Base-by-base conservation (phyloP, 2,329 filamentous ascomycete species). In the Boeremia exigua region DNA sequence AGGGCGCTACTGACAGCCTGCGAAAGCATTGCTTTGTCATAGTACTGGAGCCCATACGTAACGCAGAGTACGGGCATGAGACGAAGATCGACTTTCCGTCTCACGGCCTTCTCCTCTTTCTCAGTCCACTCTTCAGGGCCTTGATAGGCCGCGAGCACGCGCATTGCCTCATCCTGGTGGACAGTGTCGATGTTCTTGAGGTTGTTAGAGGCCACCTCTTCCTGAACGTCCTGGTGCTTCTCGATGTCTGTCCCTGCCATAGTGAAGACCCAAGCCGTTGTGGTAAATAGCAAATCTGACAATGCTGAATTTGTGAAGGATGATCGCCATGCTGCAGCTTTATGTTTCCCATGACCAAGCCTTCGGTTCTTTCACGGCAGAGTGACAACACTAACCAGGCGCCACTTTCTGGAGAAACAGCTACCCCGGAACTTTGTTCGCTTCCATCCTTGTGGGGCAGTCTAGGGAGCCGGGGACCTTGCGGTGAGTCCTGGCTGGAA, bases 11-110 rank as follows among this genome's bases (percentile, higher is more conserved):
- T 57, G 66, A 80, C 80, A 37, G 81, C 82, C 61, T 84, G 81
- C 0, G 76, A 79, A 15, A 84, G 68, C 77, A 84, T 82, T 3
- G 80, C 80, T 29, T 68, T 68, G 42, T 68, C 65, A n/a, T 66
- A 63, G 52, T 68, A 68, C 28, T 68, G 65, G 9, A 68, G 48
- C 6, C 61, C 64, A 42, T 68, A 68, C 17, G 61, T 65, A 17
- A 63, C 39, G 43, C 63, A 68, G n/a, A 68, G 46, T 11, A 68
- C 50, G 2, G 66, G 61, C 50, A 69, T 56, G 6, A 69, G 51
- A 38, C 56, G 60, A 43, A 52, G 52, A 15, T 69, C 66, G 43
- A 69, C 64, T 39, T 58, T 65, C 3, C 63, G 56, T 47, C 59
- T 53, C 33, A 69, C 30, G 25, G 51, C 50, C 10, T 60, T 65